Evolutionary conservation across 352 stramenopile genomes (phyloP).

Genomic region (Thalassiosira mediterranea): DNA sequence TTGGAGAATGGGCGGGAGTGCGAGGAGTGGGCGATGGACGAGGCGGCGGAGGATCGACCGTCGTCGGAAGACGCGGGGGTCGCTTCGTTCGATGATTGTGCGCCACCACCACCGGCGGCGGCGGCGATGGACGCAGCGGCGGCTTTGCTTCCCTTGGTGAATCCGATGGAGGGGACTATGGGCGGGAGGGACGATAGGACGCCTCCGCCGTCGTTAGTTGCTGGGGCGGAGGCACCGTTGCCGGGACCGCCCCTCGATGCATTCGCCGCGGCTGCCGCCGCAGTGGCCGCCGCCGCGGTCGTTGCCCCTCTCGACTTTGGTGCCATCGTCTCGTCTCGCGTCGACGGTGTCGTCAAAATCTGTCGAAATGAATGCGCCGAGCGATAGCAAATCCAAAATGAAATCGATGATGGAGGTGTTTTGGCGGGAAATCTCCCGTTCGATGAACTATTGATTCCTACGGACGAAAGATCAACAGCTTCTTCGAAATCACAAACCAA

Average conservation of each 20-base stretch:
- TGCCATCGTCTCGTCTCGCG: background rate
- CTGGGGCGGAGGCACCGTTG: background rate
- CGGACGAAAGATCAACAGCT: too few species aligned
- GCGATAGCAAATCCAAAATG: too few species aligned
- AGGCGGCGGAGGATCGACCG: background rate
- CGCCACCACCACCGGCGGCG: background rate
- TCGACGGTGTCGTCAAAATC: background rate
- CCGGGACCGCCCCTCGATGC: too few species aligned
- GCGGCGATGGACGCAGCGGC: background rate
- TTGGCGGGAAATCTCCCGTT: too few species aligned
- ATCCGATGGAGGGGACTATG: conserved; percentile 29
- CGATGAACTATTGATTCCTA: too few species aligned
- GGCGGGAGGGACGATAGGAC: conserved; percentile 12
- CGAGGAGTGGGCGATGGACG: background rate
- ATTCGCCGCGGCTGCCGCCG: background rate
- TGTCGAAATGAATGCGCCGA: too few species aligned
- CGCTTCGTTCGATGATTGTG: background rate
- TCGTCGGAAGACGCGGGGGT: background rate
- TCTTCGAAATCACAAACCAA: too few species aligned
- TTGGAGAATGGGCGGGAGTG: background rate
- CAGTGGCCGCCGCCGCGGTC: background rate
- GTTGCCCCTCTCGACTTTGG: background rate
- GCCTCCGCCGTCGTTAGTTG: background rate
- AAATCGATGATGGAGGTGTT: too few species aligned
- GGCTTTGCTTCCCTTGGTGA: background rate